These are phyloP conservation scores for Dactylellina parvicollis DNA, from an alignment of 2,329 filamentous ascomycete genomes.

Conservation along the genomic window DNA sequence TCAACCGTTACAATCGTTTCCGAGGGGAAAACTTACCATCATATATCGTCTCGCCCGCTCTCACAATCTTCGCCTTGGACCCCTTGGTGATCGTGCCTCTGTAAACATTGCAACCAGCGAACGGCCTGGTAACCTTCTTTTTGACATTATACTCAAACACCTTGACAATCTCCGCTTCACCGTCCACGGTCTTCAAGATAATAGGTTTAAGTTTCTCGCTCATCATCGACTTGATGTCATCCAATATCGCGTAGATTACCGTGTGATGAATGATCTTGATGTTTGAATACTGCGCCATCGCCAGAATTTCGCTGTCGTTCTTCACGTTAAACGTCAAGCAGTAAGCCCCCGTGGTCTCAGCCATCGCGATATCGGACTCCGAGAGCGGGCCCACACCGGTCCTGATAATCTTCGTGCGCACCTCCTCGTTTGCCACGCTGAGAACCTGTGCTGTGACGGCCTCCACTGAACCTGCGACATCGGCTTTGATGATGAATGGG, in stretches of 20 bases:
- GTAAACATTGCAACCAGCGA: constrained; percentile 87
- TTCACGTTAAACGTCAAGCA: constrained; percentile 87
- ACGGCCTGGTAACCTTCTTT: constrained; percentile 74
- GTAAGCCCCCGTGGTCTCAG: constrained; percentile 73
- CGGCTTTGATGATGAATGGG: constrained; percentile 88
- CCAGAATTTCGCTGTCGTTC: constrained; percentile 73
- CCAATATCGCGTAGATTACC: constrained; percentile 82
- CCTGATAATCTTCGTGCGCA: constrained; percentile 78
- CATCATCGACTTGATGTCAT: constrained; percentile 75
- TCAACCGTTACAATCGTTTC: background rate
- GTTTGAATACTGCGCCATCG: constrained; percentile 74
- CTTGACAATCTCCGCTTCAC: constrained; percentile 86
- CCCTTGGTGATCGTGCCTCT: constrained; percentile 77
- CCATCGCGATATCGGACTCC: constrained; percentile 90
- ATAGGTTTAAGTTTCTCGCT: constrained; percentile 75
- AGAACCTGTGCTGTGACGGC: constrained; percentile 81
- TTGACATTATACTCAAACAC: constrained; percentile 85
- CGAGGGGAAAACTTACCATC: constrained; percentile 74
- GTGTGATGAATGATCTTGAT: constrained; percentile 86
- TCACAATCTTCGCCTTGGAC: constrained; percentile 74
- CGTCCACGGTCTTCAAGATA: constrained; percentile 76
- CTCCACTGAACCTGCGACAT: constrained; percentile 93
- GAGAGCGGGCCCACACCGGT: constrained; percentile 79
- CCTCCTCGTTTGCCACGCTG: constrained; percentile 84
- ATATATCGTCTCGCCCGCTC: constrained; percentile 73